Conservation (phyloP, 2,329 filamentous ascomycete genomes). For the Colletotrichum sp. region DNA sequence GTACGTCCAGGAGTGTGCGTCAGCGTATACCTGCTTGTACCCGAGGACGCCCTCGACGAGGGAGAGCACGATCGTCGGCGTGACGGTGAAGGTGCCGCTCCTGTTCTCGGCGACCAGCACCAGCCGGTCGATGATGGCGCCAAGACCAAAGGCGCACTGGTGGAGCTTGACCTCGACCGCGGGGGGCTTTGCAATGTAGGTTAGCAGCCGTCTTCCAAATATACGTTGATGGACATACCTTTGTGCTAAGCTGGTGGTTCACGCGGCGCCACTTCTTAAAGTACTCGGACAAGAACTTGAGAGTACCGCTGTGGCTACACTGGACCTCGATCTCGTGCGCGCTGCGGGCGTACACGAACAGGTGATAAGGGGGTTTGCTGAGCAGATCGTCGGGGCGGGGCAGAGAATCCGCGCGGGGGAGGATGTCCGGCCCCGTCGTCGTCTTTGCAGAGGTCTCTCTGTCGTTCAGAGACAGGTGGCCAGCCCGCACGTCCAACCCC, state of each 20-base stretch:
- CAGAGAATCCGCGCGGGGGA: slow-evolving; percentile 46
- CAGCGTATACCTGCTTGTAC: slow-evolving; percentile 37
- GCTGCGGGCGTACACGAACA: slow-evolving; percentile 40
- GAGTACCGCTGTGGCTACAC: slow-evolving; percentile 50
- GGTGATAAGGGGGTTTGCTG: slow-evolving; percentile 50
- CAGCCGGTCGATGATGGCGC: slow-evolving; percentile 48
- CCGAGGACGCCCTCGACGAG: slow-evolving; percentile 53
- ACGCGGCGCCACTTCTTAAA: slow-evolving; percentile 51
- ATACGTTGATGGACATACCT: slow-evolving; percentile 24
- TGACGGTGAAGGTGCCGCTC: slow-evolving; percentile 36
- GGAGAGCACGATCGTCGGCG: slow-evolving; percentile 46
- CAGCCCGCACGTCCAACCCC: slow-evolving; percentile 32
- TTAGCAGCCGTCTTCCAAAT: background rate
- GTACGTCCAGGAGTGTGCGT: slow-evolving; percentile 21
- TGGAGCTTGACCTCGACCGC: slow-evolving; percentile 45
- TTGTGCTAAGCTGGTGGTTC: slow-evolving; percentile 42
- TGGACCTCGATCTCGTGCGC: slow-evolving; percentile 43
- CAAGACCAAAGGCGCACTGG: slow-evolving; percentile 49
- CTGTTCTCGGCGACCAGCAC: slow-evolving; percentile 39
- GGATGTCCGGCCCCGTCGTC: slow-evolving; percentile 27
- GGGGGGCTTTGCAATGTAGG: slow-evolving; percentile 38
- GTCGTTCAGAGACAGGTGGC: slow-evolving; percentile 23
- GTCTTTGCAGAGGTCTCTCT: background rate
- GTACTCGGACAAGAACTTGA: slow-evolving; percentile 50
- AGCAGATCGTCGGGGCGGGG: slow-evolving; percentile 54